phyloP scores from a whole-genome alignment of 371 early-diverging fungal genomes.

The Mucor circinelloides region DNA sequence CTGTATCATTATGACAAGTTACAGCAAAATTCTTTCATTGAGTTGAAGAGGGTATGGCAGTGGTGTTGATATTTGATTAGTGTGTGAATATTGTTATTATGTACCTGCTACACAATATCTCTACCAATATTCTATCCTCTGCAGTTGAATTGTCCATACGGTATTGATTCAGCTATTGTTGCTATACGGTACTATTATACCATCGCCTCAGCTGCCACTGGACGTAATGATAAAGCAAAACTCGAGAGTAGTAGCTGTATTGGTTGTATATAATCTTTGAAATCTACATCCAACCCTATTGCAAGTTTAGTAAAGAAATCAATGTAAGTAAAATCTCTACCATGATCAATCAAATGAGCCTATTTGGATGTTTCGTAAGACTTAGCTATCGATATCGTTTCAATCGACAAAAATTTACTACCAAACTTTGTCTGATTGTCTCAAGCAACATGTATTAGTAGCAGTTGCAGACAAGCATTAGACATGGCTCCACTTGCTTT shows the following conservation, averaged over 20 bases:
- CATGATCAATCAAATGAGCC: neutral
- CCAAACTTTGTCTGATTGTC: constrained; percentile 19
- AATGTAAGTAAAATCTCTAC: neutral
- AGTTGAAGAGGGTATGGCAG: neutral
- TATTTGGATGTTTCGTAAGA: neutral
- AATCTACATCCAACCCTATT: neutral
- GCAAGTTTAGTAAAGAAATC: neutral
- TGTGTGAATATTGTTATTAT: too few relatives aligned
- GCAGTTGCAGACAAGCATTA: neutral
- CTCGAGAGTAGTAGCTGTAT: neutral
- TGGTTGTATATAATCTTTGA: neutral
- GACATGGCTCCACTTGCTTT: constrained; percentile 4
- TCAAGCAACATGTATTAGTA: neutral
- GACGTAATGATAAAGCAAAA: constrained; percentile 13
- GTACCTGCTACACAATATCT: constrained; percentile 13
- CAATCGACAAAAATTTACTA: constrained; percentile 15
- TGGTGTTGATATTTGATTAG: too few relatives aligned
- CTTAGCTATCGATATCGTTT: neutral
- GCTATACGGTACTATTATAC: constrained; percentile 27
- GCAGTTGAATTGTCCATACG: constrained; percentile 17
- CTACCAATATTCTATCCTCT: constrained; percentile 4
- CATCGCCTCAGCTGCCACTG: neutral
- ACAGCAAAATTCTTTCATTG: constrained; percentile 5
- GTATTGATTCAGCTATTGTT: constrained; percentile 7
- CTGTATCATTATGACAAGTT: neutral